phyloP scores from a whole-genome alignment of 768 basidiomycete genomes.

The Paxillus ammoniavirescens region DNA sequence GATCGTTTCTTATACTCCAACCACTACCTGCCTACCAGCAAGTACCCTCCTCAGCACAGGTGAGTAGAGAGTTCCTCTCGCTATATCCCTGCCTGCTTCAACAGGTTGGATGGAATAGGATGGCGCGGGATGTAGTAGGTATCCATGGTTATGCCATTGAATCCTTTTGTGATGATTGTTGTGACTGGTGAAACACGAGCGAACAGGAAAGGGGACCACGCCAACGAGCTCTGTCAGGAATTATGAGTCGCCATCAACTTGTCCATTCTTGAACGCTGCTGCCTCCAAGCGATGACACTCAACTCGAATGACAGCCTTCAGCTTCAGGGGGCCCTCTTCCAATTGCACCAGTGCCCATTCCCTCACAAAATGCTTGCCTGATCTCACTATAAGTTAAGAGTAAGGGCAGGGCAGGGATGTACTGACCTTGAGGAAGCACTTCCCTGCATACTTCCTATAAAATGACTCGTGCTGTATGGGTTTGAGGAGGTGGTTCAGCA shows the following conservation, averaged over 20 bases:
- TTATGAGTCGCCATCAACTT: slow-evolving; percentile 17
- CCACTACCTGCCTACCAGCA: too few species aligned
- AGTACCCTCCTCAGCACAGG: too few species aligned
- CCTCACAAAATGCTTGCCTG: slow-evolving; percentile 80
- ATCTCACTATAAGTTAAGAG: slow-evolving; percentile 2
- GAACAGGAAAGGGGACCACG: neutral
- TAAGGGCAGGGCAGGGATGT: neutral
- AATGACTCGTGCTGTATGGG: slow-evolving; percentile 73
- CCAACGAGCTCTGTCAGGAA: neutral
- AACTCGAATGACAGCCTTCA: slow-evolving; percentile 20
- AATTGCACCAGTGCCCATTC: slow-evolving; percentile 83
- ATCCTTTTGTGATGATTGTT: slow-evolving; percentile 20
- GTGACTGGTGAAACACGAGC: neutral
- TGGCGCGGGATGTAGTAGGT: slow-evolving; percentile 22
- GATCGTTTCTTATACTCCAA: too few species aligned
- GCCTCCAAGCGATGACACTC: slow-evolving; percentile 18
- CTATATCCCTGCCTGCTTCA: too few species aligned
- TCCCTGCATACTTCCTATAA: slow-evolving; percentile 85
- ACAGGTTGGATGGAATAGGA: slow-evolving; percentile 15
- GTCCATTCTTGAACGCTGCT: slow-evolving; percentile 7
- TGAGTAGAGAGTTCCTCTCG: too few species aligned
- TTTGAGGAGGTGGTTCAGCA: slow-evolving; percentile 84
- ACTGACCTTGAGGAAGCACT: slow-evolving; percentile 78
- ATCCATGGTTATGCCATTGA: slow-evolving; percentile 26
- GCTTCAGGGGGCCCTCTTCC: slow-evolving; percentile 56